These are phyloP conservation scores for Cichorium intybus DNA, from an alignment of 140 eudicot genomes.

Conservation along the genomic window DNA sequence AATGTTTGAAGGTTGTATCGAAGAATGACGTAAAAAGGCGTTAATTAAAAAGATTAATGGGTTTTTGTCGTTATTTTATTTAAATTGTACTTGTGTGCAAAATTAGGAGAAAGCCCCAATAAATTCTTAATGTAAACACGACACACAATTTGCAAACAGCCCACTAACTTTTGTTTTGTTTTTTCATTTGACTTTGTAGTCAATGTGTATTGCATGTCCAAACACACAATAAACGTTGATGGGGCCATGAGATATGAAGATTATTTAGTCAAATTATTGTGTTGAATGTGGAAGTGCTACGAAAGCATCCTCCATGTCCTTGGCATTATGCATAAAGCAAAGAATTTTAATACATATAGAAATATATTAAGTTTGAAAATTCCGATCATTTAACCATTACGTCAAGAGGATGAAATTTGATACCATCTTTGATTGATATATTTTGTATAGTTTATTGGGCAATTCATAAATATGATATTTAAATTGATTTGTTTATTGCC, in stretches of 20 bases:
- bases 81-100: not conserved
- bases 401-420: not conserved
- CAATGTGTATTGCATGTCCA: conserved; percentile 10
- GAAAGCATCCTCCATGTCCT: conserved; percentile 26
- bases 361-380: not conserved
- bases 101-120: not conserved
- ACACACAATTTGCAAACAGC: not conserved
- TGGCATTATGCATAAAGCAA: conserved; percentile 6
- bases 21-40: not conserved
- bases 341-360: not conserved
- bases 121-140: conserved; percentile 1
- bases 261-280: conserved; percentile 6
- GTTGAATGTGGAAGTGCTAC: conserved; percentile 23
- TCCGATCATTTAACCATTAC: not conserved
- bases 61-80: not conserved
- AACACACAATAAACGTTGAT: not conserved
- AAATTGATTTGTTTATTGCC: not conserved
- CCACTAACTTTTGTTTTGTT: conserved; percentile 8
- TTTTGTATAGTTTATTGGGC: not conserved
- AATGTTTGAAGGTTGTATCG: not conserved
- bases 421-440: not conserved
- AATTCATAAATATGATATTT: not conserved
- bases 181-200: conserved; percentile 6
- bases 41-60: not conserved
- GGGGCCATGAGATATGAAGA: not conserved